Conservation (phyloP, 805 yeast genomes). For the Ogataea trehalophila region DNA sequence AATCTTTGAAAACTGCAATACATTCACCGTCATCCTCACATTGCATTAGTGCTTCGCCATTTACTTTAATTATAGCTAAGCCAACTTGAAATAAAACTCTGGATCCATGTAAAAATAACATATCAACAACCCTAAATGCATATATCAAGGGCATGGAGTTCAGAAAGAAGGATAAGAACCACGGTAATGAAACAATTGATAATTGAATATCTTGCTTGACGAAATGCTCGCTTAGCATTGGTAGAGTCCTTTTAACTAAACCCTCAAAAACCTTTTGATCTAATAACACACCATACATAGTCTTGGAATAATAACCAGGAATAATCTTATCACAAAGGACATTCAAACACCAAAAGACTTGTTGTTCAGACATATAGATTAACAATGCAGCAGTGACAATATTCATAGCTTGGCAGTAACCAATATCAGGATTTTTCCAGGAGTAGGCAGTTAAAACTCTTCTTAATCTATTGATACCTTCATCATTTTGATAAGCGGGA, state of each 20-base stretch:
- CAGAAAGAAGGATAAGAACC: constrained; percentile 89
- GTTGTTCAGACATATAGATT: constrained; percentile 91
- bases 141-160: constrained; percentile 92
- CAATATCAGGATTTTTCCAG: constrained; percentile 95
- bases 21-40: constrained; percentile 92
- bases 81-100: constrained; percentile 89
- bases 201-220: constrained; percentile 77
- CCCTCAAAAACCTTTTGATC: constrained; percentile 94
- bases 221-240: constrained; percentile 81
- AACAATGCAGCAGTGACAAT: constrained; percentile 78
- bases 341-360: constrained; percentile 90
- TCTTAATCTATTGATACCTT: constrained; percentile 80
- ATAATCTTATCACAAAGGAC: constrained; percentile 77
- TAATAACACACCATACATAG: constrained; percentile 94
- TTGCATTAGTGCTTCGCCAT: constrained; percentile 75
- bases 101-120: constrained; percentile 86
- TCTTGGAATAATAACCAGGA: constrained; percentile 94
- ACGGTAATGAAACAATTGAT: constrained; percentile 89
- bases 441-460: constrained; percentile 91
- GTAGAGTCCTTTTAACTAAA: constrained; percentile 84
- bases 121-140: constrained; percentile 88
- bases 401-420: constrained; percentile 99
- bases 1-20: constrained; percentile 77
- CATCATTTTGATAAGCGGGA: constrained; percentile 82
- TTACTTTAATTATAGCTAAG: constrained; percentile 79